phyloP scores from a whole-genome alignment of 2,329 filamentous ascomycete genomes.

The Ceratocystis cacaofunesta region DNA sequence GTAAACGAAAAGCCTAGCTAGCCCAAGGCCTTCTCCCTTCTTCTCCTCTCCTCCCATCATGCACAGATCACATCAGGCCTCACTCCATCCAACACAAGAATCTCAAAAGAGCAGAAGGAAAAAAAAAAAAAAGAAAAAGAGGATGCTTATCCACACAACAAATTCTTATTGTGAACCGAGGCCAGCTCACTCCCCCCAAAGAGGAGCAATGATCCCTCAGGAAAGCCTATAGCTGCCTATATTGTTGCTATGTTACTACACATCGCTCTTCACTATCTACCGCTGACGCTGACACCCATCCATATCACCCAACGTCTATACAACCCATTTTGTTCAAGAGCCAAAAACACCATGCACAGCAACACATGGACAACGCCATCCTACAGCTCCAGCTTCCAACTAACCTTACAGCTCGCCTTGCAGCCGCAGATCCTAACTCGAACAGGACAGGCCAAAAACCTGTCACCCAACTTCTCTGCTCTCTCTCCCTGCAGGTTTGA shows the following conservation, averaged over 20 bases:
- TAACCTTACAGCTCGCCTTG: background rate
- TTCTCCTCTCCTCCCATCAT: background rate
- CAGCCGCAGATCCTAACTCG: background rate
- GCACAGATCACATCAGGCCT: constrained; percentile 2
- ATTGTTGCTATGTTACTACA: too few species aligned
- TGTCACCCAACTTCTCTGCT: background rate
- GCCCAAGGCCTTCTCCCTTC: background rate
- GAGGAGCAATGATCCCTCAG: too few species aligned
- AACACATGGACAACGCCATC: background rate
- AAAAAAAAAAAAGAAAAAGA: background rate
- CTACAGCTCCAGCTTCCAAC: background rate
- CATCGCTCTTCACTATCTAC: too few species aligned
- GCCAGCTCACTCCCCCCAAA: background rate
- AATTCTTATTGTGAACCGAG: background rate
- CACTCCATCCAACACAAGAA: background rate
- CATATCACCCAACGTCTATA: too few species aligned
- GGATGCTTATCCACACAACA: background rate
- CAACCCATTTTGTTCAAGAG: too few species aligned
- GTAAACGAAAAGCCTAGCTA: background rate
- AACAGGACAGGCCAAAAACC: background rate
- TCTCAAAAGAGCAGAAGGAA: background rate
- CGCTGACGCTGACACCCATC: too few species aligned
- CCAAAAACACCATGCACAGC: background rate
- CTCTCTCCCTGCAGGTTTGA: background rate
- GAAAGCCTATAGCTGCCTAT: too few species aligned